Conservation (phyloP, 345 rosid species). For the Citrus medica region DNA sequence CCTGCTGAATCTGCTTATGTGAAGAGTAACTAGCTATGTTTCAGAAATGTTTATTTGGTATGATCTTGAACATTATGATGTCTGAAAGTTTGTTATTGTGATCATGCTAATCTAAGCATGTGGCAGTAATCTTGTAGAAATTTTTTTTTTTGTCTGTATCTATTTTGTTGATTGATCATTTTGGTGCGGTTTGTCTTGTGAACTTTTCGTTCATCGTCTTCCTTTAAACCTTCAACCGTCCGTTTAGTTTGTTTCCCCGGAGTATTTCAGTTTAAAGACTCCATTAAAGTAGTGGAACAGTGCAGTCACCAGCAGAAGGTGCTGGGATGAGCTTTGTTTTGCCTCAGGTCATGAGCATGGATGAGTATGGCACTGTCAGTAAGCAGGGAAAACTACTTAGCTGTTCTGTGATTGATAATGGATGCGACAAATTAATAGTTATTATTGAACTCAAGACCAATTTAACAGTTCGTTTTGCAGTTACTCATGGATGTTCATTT, state of each 20-base stretch:
- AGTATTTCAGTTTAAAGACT: neutral
- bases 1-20: constrained; percentile 3
- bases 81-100: neutral
- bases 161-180: neutral
- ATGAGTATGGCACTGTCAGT: neutral
- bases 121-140: constrained; percentile 1
- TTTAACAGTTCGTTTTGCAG: neutral
- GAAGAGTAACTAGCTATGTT: constrained; percentile 5
- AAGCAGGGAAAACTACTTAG: neutral
- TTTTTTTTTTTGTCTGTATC: constrained; percentile 1
- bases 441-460: too few relatives aligned
- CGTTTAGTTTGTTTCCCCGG: neutral
- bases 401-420: neutral
- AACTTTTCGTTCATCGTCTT: neutral
- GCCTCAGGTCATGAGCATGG: neutral
- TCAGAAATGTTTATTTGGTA: neutral
- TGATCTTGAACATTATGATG: constrained; percentile 1
- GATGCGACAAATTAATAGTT: too few relatives aligned
- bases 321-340: neutral
- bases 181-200: neutral
- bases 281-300: neutral
- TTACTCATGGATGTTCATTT: neutral
- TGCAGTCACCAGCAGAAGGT: neutral
- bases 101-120: neutral
- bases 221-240: neutral